Evolutionary conservation across 768 basidiomycete species (phyloP), one percentile per base, ranked within the genome.

Genomic region (Phaffia australis): DNA sequence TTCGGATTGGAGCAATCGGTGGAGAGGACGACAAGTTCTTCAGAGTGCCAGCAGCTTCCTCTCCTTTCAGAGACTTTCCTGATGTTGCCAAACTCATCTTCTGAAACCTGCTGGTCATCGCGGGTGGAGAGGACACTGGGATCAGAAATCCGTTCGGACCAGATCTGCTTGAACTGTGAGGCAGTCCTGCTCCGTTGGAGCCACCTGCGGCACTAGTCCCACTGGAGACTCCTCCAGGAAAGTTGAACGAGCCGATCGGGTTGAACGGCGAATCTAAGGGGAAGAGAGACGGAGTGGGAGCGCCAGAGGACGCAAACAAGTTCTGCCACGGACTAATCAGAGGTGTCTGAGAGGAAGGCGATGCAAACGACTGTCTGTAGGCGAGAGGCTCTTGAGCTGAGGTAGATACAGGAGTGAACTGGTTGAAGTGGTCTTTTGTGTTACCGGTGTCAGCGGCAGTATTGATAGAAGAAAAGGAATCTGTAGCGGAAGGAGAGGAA

Each of bases 271-370:
- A 64, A 47, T 63, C 35, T 23, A 63, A 49, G 7, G 61, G 55
- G 1, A 58, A 25, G 25, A 69, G 49, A 0, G 62, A 52, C 4
- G 67, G 67, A 21, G 67, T 69, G 16, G 67, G 67, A n/a, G 67
- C 67, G 47, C 67, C 67, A 1, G 67, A 69, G 9, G 30, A 32
- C 11, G 62, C 67, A 42, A 69, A 63, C 8, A 69, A 63, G 47
- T 69, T 55, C 32, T 63, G 61, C 67, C 67, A 69, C 8, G 67
- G 67, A 29, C 64, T 69, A 16, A 55, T 27, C 35, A 54, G 32
- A 11, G 56, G 47, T 16, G 64, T 59, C 6, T 65, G 52, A 30
- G 52, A 9, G 9, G 52, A 5, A 23, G 52, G 52, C 4, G 52
- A 30, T 4, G 52, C 52, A 15, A 30, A 54, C 4, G 52, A 42